A percentile compares a stretch with the other conserved stretches of the same genome.
Conservation (phyloP, 1,139 yeast genomes). For the Saccharomyces pastorianus region DNA sequence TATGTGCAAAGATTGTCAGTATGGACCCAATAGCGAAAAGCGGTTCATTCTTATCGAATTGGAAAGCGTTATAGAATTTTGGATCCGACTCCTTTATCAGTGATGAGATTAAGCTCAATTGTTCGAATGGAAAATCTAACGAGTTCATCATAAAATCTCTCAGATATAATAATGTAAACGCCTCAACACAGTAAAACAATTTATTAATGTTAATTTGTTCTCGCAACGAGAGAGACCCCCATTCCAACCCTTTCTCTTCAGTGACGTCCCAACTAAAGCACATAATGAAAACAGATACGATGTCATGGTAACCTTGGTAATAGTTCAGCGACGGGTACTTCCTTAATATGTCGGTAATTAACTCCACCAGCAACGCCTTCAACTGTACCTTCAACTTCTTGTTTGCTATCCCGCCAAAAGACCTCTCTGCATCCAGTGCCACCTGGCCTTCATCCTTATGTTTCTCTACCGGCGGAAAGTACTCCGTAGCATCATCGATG, state of each 20-base stretch:
- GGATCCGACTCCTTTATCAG: constrained; percentile 46
- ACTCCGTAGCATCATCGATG: background rate
- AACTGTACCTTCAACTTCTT: constrained; percentile 20
- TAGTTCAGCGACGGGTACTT: constrained; percentile 57
- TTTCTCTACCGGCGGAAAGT: constrained; percentile 10
- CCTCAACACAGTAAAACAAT: constrained; percentile 46
- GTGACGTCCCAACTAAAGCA: constrained; percentile 32
- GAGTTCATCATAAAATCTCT: constrained; percentile 81
- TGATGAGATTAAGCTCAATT: constrained; percentile 57
- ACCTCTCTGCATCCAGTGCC: constrained; percentile 62
- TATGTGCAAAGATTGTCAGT: constrained; percentile 75
- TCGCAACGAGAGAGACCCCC: background rate
- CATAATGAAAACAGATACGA: constrained; percentile 60
- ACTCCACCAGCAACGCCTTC: constrained; percentile 38
- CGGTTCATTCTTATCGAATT: constrained; percentile 43
- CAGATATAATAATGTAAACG: constrained; percentile 52
- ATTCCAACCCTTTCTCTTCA: background rate
- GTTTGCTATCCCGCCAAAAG: constrained; percentile 40
- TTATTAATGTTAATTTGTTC: constrained; percentile 30
- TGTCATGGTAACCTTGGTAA: constrained; percentile 91
- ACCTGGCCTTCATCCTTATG: constrained; percentile 79
- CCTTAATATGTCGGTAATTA: constrained; percentile 52
- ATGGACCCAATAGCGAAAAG: constrained; percentile 68
- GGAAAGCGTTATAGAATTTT: constrained; percentile 42
- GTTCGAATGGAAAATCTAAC: constrained; percentile 57